Base-by-base conservation (phyloP, 768 basidiomycete genomes). In the Sutorius australiensis region DNA sequence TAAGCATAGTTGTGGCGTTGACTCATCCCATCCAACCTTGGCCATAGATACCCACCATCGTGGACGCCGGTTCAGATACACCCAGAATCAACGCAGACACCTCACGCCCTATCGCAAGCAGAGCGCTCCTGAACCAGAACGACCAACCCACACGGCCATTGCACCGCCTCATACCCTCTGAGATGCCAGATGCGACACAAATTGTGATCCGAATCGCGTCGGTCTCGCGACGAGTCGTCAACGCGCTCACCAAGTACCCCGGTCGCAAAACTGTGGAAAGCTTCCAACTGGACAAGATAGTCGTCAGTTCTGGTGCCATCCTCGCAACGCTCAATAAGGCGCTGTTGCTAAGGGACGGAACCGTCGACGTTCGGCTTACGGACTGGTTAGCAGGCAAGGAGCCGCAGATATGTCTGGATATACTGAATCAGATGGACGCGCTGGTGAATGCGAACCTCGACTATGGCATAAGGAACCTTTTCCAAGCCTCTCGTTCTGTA, bases 301-400 rank as follows among this genome's bases (percentile, higher is more conserved):
- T 54, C 44, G 56, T 59, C 11, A 43, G 42, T 12, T 49, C 51
- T 13, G 7, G 40, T 5, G 36, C 53, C 17, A 6, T 52, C 28
- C 44, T 55, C 16, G 57, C 52, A 39, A 39, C 40, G 2, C 50
- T 51, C 30, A 51, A 59, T 30, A 49, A 47, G 34, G 40, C 40
- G 0, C 30, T 42, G 9, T 8, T 49, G 17, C 36, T 49, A 5
- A 31, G 42, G 33, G 40, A 36, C 0, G 14, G 34, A 9, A 16
- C 9, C 4, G 5, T 48, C 30, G 56, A 58, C 21, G 49, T 28
- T 24, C 30, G 53, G 10, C 50, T 55, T 14, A 17, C 16, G 5
- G 54, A 54, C 13, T 60, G 58, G 49, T 11, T 60, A 2, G 6
- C 17, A 2, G 34, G 45, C 19, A 32, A 37, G 11, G 57, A 52